Percentiles rank a stretch among this genome's conserved stretches.
These are phyloP conservation scores for Galium porrigens DNA, from an alignment of 305 asterid genomes.

Conservation along the genomic window DNA sequence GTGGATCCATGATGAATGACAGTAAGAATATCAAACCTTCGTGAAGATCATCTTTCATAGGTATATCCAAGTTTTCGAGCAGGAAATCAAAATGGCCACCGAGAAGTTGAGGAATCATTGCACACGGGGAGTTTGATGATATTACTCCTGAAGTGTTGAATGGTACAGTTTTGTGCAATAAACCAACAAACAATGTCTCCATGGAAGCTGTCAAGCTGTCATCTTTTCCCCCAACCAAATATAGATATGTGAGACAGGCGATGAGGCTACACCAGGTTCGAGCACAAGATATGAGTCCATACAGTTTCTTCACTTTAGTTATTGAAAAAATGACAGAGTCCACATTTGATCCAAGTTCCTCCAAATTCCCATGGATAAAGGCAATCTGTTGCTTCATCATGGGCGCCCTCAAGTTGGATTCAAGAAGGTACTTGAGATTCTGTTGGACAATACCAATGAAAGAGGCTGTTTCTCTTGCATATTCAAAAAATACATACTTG, in stretches of 20 bases:
- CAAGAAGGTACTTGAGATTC: background rate
- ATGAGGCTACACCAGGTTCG: background rate
- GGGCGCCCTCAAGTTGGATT: background rate
- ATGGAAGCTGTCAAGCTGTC: background rate
- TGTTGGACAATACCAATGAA: background rate
- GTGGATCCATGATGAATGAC: constrained; percentile 6
- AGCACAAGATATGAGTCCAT: background rate
- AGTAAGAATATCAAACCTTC: constrained; percentile 3
- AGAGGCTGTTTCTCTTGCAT: background rate
- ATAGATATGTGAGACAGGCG: background rate
- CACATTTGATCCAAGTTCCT: background rate
- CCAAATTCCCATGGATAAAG: background rate
- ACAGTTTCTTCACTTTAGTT: background rate
- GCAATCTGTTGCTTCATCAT: background rate
- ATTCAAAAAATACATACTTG: background rate
- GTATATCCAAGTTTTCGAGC: background rate
- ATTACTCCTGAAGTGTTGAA: background rate
- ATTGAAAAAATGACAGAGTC: background rate
- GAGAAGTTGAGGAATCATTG: background rate
- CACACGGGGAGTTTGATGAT: background rate
- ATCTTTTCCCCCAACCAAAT: background rate
- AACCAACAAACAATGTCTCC: background rate
- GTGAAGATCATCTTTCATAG: background rate
- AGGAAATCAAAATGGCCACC: background rate
- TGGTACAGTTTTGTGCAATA: background rate